Conservation (phyloP, 768 basidiomycete genomes). For the Suillus luteus region DNA sequence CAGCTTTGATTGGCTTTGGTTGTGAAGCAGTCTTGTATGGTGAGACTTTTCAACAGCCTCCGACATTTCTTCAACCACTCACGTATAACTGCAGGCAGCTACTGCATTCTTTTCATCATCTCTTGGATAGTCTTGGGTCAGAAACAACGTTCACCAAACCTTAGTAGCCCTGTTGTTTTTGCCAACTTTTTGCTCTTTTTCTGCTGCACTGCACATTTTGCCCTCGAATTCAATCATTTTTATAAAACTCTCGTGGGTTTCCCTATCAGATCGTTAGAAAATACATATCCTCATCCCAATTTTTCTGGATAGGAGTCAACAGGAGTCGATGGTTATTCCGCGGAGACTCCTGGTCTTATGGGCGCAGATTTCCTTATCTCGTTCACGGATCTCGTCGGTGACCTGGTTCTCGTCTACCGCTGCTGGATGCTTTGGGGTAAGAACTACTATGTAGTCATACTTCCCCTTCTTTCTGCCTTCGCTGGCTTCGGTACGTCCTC, state of each 20-base stretch:
- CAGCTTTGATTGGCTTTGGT: conserved; percentile 39
- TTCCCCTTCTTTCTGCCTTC: conserved; percentile 38
- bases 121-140: conserved; percentile 29
- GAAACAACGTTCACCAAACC: conserved; percentile 11
- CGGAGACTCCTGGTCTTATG: conserved; percentile 33
- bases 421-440: conserved; percentile 44
- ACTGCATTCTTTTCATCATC: conserved; percentile 31
- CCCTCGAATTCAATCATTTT: conserved; percentile 40
- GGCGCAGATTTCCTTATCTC: conserved; percentile 41
- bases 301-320: conserved; percentile 23
- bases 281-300: conserved; percentile 4
- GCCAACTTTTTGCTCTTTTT: conserved; percentile 35
- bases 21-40: conserved; percentile 41
- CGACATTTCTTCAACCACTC: conserved; percentile 3
- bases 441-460: conserved; percentile 34
- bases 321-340: conserved; percentile 30
- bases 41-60: conserved; percentile 11
- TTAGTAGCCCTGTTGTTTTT: conserved; percentile 30
- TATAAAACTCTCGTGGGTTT: conserved; percentile 34
- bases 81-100: conserved; percentile 12
- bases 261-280: neutral
- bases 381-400: conserved; percentile 37
- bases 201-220: conserved; percentile 35
- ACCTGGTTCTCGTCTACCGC: conserved; percentile 41
- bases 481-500: conserved; percentile 35